Percentiles rank a stretch among this genome's conserved stretches.
phyloP scores from a whole-genome alignment of 2,329 filamentous ascomycete genomes.

The Talaromyces verruculosus region DNA sequence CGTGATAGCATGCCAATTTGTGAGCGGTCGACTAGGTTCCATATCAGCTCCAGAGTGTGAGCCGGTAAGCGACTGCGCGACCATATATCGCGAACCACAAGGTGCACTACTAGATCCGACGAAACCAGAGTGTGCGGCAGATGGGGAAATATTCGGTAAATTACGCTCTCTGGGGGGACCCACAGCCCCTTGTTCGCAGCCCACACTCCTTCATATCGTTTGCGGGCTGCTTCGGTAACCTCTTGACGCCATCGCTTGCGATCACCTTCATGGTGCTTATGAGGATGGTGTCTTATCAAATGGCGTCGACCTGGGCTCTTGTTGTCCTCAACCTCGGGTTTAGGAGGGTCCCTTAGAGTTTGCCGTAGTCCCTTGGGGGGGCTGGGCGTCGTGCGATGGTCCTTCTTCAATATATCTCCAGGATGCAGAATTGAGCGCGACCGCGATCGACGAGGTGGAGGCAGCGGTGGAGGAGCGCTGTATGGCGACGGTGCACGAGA shows the following conservation, averaged over 20 bases:
- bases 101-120: constrained; percentile 45
- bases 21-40: constrained; percentile 47
- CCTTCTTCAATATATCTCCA: constrained; percentile 32
- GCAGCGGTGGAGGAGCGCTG: constrained; percentile 41
- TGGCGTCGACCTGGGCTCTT: constrained; percentile 33
- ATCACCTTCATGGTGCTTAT: constrained; percentile 51
- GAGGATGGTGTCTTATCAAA: constrained; percentile 46
- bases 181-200: constrained; percentile 49
- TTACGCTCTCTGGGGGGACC: constrained; percentile 28
- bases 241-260: constrained; percentile 48
- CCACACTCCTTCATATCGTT: constrained; percentile 53
- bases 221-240: constrained; percentile 47
- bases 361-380: constrained; percentile 42
- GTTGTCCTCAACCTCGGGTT: constrained; percentile 36
- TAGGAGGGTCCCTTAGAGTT: constrained; percentile 43
- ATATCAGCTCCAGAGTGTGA: constrained; percentile 44
- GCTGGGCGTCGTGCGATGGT: constrained; percentile 35
- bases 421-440: constrained; percentile 39
- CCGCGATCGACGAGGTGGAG: constrained; percentile 39
- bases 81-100: constrained; percentile 53
- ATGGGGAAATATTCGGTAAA: constrained; percentile 20
- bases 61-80: constrained; percentile 46
- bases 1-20: constrained; percentile 39
- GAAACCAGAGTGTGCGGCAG: constrained; percentile 28
- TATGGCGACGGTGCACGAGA: constrained; percentile 41